These are phyloP conservation scores for Dipsacomyces acuminosporus DNA, from an alignment of 371 early-diverging fungal genomes.

Conservation along the genomic window DNA sequence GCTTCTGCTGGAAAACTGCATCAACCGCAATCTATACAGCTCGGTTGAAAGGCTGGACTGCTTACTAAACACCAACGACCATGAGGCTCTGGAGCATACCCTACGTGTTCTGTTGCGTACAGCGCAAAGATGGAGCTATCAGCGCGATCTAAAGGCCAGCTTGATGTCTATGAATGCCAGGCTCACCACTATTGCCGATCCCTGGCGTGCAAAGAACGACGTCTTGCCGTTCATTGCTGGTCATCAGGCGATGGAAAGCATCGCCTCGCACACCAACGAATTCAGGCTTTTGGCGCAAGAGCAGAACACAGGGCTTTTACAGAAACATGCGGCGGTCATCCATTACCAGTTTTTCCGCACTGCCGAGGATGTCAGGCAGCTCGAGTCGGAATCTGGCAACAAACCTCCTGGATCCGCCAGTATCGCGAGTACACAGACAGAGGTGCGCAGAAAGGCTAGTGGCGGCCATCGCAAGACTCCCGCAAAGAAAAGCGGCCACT, in stretches of 20 bases:
- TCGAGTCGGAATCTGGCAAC: conserved; percentile 15
- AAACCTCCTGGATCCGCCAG: too few relatives aligned
- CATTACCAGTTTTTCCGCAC: conserved; percentile 47
- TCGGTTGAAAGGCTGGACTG: conserved; percentile 74
- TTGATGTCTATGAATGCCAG: conserved; percentile 26
- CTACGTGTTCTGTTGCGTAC: conserved; percentile 43
- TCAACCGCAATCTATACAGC: conserved; percentile 88
- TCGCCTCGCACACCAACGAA: conserved; percentile 41
- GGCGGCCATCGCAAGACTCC: conserved; percentile 13
- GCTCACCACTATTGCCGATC: conserved; percentile 38
- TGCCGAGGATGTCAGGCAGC: conserved; percentile 39
- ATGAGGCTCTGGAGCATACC: conserved; percentile 42
- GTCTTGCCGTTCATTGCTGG: conserved; percentile 2
- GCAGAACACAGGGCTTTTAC: conserved; percentile 7
- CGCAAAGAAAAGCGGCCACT: conserved; percentile 15
- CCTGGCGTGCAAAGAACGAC: conserved; percentile 42
- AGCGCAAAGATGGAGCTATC: conserved; percentile 47
- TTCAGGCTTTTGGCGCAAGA: conserved; percentile 32
- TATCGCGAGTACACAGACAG: background rate
- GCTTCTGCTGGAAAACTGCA: conserved; percentile 86
- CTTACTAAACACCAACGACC: conserved; percentile 44
- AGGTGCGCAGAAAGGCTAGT: background rate
- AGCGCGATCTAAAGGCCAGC: conserved; percentile 45
- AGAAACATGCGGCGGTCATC: conserved; percentile 16
- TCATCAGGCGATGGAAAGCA: background rate